Conservation (phyloP, 345 rosid species). For the Dimocarpus longan region DNA sequence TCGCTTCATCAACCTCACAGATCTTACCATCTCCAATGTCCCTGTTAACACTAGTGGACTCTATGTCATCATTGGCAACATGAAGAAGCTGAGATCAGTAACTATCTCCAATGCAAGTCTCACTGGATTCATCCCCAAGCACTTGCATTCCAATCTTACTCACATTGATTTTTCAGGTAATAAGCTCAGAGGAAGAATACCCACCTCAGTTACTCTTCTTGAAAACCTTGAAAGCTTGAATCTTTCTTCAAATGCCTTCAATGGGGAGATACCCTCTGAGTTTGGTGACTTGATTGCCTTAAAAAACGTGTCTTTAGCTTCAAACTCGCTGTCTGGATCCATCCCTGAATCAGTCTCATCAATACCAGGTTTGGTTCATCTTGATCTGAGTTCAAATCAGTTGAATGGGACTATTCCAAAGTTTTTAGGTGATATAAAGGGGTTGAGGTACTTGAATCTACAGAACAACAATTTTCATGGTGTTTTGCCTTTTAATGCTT, state of each 20-base stretch:
- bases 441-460: slow-evolving; percentile 68
- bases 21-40: slow-evolving; percentile 60
- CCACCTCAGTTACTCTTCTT: slow-evolving; percentile 67
- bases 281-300: slow-evolving; percentile 72
- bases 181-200: slow-evolving; percentile 64
- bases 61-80: slow-evolving; percentile 74
- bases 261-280: slow-evolving; percentile 66
- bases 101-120: slow-evolving; percentile 71
- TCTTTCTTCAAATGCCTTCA: slow-evolving; percentile 61
- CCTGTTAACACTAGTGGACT: slow-evolving; percentile 72
- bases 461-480: slow-evolving; percentile 76
- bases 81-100: slow-evolving; percentile 55
- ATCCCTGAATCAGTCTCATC: slow-evolving; percentile 81
- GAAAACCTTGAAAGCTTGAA: slow-evolving; percentile 62
- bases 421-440: slow-evolving; percentile 69
- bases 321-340: slow-evolving; percentile 80
- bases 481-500: slow-evolving; percentile 77
- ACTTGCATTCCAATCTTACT: slow-evolving; percentile 54
- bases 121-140: slow-evolving; percentile 64
- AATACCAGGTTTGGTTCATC: slow-evolving; percentile 62
- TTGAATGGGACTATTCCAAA: slow-evolving; percentile 85
- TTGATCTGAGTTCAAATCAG: slow-evolving; percentile 90
- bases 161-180: slow-evolving; percentile 81
- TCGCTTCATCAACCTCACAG: slow-evolving; percentile 74
- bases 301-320: slow-evolving; percentile 66